These are phyloP conservation scores for Lasiodiplodia gonubiensis DNA, from an alignment of 2,329 filamentous ascomycete species.

Conservation along the genomic window DNA sequence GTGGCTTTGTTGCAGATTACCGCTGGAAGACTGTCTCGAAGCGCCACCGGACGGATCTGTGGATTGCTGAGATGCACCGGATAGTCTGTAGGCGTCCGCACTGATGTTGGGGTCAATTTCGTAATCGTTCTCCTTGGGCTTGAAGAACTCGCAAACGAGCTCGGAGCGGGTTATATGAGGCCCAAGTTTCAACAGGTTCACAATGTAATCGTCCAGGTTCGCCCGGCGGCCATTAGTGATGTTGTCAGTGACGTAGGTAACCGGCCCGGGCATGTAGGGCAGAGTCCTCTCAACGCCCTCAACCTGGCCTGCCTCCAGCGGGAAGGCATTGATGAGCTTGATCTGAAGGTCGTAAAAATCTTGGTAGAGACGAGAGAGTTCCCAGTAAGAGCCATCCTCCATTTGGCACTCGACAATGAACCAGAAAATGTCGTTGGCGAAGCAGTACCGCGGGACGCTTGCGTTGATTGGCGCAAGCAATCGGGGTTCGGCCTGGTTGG, in stretches of 20 bases:
- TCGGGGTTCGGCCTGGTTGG: slow-evolving; percentile 35
- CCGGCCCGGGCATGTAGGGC: slow-evolving; percentile 97
- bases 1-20: slow-evolving; percentile 33
- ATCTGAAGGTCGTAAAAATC: slow-evolving; percentile 99
- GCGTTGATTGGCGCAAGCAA: slow-evolving; percentile 80
- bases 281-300: slow-evolving; percentile 75
- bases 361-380: slow-evolving; percentile 92
- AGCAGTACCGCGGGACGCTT: slow-evolving; percentile 90
- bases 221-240: slow-evolving; percentile 92
- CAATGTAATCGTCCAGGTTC: slow-evolving; percentile 94
- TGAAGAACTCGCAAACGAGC: slow-evolving; percentile 88
- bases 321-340: slow-evolving; percentile 87
- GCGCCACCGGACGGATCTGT: slow-evolving; percentile 43
- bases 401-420: slow-evolving; percentile 93
- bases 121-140: slow-evolving; percentile 87
- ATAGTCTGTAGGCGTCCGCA: slow-evolving; percentile 75
- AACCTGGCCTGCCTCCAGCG: slow-evolving; percentile 88
- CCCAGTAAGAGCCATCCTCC: slow-evolving; percentile 91
- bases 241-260: slow-evolving; percentile 96
- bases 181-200: slow-evolving; percentile 83
- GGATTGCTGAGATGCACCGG: slow-evolving; percentile 57
- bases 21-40: slow-evolving; percentile 46
- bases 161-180: slow-evolving; percentile 82
- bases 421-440: slow-evolving; percentile 98
- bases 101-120: slow-evolving; percentile 78